Conservation (phyloP, 1,139 yeast genomes). For the Taphrina pruni region DNA sequence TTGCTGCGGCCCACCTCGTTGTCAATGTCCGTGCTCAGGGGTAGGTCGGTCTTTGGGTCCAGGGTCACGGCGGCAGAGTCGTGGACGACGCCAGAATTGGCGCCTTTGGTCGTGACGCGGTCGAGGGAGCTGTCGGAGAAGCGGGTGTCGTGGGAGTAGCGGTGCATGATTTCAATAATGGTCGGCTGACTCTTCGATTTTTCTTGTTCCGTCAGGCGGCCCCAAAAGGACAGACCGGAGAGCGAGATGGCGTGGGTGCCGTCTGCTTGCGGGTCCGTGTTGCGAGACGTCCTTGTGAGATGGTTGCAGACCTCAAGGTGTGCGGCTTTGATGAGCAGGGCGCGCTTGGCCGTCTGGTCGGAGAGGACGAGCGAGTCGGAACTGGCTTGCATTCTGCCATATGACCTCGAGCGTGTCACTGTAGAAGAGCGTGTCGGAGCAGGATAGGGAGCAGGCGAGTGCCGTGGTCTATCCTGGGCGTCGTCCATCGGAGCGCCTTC, state of each 20-base stretch:
- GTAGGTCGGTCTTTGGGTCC: conserved; percentile 11
- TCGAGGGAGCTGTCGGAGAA: conserved; percentile 4
- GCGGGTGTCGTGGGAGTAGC: conserved; percentile 11
- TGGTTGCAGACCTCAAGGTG: conserved; percentile 24
- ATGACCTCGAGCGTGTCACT: not conserved
- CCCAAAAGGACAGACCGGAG: conserved; percentile 20
- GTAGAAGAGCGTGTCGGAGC: not conserved
- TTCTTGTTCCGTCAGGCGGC: conserved; percentile 9
- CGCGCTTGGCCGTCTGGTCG: conserved; percentile 17
- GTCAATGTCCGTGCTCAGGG: conserved; percentile 20
- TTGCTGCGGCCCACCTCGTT: conserved; percentile 20
- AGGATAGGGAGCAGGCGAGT: not conserved
- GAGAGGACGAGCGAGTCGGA: conserved; percentile 3
- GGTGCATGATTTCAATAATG: conserved; percentile 19
- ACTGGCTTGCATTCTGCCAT: not conserved
- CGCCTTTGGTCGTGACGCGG: not conserved
- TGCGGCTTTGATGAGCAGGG: conserved; percentile 20
- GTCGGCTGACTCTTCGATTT: conserved; percentile 16
- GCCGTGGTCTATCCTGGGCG: not conserved
- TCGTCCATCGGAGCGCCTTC: not conserved
- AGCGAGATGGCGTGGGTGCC: not conserved
- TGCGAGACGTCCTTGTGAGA: conserved; percentile 5
- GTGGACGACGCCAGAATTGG: not conserved
- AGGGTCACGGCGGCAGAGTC: conserved; percentile 6
- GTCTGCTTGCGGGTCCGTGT: not conserved